Evolutionary conservation across 169 alveolate genomes (phyloP).

Genomic region (Plasmodium cynomolgi): DNA sequence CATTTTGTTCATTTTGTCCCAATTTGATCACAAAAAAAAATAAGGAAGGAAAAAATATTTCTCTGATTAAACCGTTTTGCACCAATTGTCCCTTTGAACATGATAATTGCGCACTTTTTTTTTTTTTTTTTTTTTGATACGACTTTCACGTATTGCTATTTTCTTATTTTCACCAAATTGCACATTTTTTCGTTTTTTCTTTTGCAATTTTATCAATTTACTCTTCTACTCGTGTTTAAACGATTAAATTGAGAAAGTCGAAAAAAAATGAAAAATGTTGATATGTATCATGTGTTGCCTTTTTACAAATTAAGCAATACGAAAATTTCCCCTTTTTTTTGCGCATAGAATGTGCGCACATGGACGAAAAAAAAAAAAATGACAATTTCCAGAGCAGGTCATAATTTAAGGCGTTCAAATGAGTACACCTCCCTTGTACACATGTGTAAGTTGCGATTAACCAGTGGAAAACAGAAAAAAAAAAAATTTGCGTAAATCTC

Average conservation of each 20-base stretch:
- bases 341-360: neutral
- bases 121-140: slow-evolving; percentile 10
- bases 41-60: neutral
- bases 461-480: neutral
- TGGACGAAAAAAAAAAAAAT: neutral
- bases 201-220: slow-evolving; percentile 8
- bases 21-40: slow-evolving; percentile 17
- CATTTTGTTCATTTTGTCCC: neutral
- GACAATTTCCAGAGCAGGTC: slow-evolving; percentile 6
- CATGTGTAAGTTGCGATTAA: neutral
- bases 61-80: slow-evolving; percentile 21
- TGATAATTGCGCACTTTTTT: neutral
- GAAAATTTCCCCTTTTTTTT: neutral
- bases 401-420: neutral
- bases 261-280: neutral
- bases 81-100: slow-evolving; percentile 36
- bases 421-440: neutral
- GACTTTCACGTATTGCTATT: neutral
- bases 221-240: neutral
- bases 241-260: slow-evolving; percentile 13
- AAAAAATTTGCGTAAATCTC: neutral
- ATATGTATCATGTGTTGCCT: neutral
- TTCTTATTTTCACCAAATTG: slow-evolving; percentile 16
- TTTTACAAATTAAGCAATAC: neutral
- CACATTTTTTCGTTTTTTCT: neutral